phyloP scores from a whole-genome alignment of 768 basidiomycete genomes.

The Trichaptum fuscoviolaceum region DNA sequence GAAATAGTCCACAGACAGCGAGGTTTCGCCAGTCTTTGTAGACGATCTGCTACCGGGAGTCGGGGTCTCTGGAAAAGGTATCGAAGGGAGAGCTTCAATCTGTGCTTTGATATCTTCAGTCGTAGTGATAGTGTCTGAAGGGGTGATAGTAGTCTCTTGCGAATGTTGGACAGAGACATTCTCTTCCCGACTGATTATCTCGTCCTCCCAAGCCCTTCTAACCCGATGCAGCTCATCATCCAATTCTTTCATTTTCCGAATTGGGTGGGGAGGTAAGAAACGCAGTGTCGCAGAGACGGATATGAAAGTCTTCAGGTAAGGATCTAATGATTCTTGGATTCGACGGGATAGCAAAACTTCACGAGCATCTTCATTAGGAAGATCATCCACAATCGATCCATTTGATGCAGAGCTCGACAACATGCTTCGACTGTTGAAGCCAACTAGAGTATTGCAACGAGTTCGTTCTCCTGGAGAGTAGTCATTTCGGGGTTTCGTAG shows the following conservation, averaged over 20 bases:
- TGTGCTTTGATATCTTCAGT: slow-evolving; percentile 57
- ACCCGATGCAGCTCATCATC: slow-evolving; percentile 70
- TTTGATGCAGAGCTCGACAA: not conserved
- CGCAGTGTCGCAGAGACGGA: slow-evolving; percentile 91
- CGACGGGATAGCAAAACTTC: slow-evolving; percentile 64
- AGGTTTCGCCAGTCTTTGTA: slow-evolving; percentile 16
- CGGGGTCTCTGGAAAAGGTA: slow-evolving; percentile 35
- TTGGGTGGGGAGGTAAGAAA: slow-evolving; percentile 88
- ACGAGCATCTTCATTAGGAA: slow-evolving; percentile 70
- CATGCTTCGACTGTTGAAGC: not conserved
- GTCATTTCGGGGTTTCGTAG: slow-evolving; percentile 6
- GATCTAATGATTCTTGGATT: slow-evolving; percentile 77
- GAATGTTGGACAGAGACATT: slow-evolving; percentile 38
- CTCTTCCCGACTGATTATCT: slow-evolving; percentile 74
- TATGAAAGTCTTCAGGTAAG: slow-evolving; percentile 81
- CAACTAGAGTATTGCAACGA: not conserved
- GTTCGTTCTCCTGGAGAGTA: slow-evolving; percentile 6
- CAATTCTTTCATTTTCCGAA: slow-evolving; percentile 82
- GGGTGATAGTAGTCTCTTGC: slow-evolving; percentile 39
- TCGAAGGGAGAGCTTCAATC: slow-evolving; percentile 48
- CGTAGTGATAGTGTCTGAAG: slow-evolving; percentile 14
- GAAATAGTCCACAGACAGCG: slow-evolving; percentile 40
- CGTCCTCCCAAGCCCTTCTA: slow-evolving; percentile 83
- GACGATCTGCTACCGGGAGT: slow-evolving; percentile 24
- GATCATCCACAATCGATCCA: slow-evolving; percentile 25